Evolutionary conservation across 257 asterid genomes (phyloP).

Genomic region (Misopates orontium): DNA sequence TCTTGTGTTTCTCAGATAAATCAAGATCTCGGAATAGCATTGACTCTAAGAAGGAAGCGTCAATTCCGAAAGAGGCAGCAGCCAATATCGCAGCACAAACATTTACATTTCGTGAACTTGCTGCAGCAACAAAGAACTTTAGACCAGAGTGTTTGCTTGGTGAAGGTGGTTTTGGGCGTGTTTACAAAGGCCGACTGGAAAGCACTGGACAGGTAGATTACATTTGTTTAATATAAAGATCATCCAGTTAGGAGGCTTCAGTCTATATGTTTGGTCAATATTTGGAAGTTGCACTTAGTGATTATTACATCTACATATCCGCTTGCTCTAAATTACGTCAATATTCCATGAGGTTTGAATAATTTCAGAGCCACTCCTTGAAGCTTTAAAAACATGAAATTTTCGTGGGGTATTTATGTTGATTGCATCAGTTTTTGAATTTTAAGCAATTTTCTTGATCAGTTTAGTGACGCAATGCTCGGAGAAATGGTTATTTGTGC

Average conservation of each 20-base stretch:
- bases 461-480: too few species aligned
- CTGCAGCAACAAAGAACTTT: conserved; percentile 82
- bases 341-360: too few species aligned
- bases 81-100: conserved; percentile 86
- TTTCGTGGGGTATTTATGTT: too few species aligned
- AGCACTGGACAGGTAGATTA: conserved; percentile 77
- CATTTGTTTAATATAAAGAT: not conserved
- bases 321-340: too few species aligned
- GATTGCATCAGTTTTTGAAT: too few species aligned
- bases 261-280: conserved; percentile 9
- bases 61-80: conserved; percentile 65
- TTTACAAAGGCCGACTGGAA: conserved; percentile 78
- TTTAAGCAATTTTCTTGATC: too few species aligned
- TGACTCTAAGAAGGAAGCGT: conserved; percentile 70
- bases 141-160: conserved; percentile 77
- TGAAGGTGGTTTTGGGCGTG: conserved; percentile 98
- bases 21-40: conserved; percentile 55
- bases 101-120: conserved; percentile 89
- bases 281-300: too few species aligned
- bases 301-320: too few species aligned
- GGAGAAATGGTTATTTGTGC: conserved; percentile 28
- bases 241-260: conserved; percentile 4
- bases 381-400: too few species aligned
- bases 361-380: too few species aligned
- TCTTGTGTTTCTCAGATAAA: conserved; percentile 48